phyloP scores from a whole-genome alignment of 2,329 filamentous ascomycete species.

The Aspergillus felis region DNA sequence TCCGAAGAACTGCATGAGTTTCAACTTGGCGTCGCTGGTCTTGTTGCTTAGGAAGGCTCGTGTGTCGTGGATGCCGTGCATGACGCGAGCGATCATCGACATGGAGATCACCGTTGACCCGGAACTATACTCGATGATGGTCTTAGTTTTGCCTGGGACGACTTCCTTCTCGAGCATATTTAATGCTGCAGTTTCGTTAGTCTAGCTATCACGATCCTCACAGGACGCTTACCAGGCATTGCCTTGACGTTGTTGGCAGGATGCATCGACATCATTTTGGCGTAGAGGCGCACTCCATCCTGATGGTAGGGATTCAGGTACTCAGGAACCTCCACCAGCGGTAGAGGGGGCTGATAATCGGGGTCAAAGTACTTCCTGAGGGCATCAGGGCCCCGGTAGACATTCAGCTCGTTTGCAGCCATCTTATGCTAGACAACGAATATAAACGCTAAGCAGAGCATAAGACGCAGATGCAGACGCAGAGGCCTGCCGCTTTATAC shows the following conservation, averaged over 20 bases:
- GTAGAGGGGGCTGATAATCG: conserved; percentile 54
- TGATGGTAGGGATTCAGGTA: conserved; percentile 54
- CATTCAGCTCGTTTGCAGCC: conserved; percentile 45
- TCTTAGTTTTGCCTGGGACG: conserved; percentile 44
- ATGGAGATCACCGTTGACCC: conserved; percentile 61
- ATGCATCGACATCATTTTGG: conserved; percentile 64
- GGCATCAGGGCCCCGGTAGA: conserved; percentile 56
- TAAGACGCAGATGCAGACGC: too few species aligned
- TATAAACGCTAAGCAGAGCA: neutral
- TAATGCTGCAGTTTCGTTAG: conserved; percentile 35
- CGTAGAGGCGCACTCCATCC: conserved; percentile 60
- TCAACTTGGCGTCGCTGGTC: conserved; percentile 51
- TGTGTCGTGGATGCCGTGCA: conserved; percentile 50
- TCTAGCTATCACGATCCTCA: neutral
- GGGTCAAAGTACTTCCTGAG: conserved; percentile 59
- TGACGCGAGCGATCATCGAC: conserved; percentile 51
- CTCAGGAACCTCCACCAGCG: conserved; percentile 58
- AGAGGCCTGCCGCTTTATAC: too few species aligned
- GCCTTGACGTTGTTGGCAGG: conserved; percentile 64
- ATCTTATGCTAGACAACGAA: conserved; percentile 10
- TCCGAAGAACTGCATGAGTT: conserved; percentile 58
- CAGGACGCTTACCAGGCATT: conserved; percentile 44
- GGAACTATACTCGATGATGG: conserved; percentile 59
- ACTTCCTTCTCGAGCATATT: conserved; percentile 48
- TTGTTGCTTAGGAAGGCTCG: conserved; percentile 58